phyloP scores from a whole-genome alignment of 2,329 filamentous ascomycete species.

The Exserohilum rostratum region DNA sequence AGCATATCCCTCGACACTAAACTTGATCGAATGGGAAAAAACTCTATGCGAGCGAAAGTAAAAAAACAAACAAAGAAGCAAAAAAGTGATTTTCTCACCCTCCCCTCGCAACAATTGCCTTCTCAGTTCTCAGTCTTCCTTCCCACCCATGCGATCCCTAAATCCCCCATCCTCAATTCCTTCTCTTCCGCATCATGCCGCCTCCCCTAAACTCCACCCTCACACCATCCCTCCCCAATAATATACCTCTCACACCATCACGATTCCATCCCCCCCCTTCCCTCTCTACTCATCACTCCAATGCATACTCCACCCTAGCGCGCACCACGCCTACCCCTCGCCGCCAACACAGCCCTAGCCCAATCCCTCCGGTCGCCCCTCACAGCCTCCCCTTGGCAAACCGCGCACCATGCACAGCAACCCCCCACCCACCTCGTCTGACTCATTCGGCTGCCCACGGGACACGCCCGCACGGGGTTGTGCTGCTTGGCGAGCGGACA shows the following conservation, averaged over 20 bases:
- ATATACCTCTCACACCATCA: not conserved
- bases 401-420: slow-evolving; percentile 32
- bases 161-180: no score
- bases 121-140: no score
- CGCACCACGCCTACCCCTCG: no score
- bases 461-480: slow-evolving; percentile 20
- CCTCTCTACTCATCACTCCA: no score
- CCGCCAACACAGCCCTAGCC: not conserved
- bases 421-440: slow-evolving; percentile 5
- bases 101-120: not conserved
- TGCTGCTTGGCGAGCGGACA: slow-evolving; percentile 14
- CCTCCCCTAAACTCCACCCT: not conserved
- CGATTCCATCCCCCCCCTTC: not conserved
- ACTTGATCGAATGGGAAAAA: no score
- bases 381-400: slow-evolving; percentile 9
- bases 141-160: no score
- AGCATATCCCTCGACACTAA: no score
- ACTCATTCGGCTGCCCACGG: slow-evolving; percentile 17
- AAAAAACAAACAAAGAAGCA: not conserved
- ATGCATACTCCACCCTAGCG: no score
- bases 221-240: not conserved
- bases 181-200: no score
- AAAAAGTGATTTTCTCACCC: not conserved
- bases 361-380: slow-evolving; percentile 17
- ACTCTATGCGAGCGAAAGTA: no score